A percentile compares a stretch with the other conserved stretches of the same genome.
Conservation (phyloP, 257 asterid genomes). For the Nicotiana benthamiana region DNA sequence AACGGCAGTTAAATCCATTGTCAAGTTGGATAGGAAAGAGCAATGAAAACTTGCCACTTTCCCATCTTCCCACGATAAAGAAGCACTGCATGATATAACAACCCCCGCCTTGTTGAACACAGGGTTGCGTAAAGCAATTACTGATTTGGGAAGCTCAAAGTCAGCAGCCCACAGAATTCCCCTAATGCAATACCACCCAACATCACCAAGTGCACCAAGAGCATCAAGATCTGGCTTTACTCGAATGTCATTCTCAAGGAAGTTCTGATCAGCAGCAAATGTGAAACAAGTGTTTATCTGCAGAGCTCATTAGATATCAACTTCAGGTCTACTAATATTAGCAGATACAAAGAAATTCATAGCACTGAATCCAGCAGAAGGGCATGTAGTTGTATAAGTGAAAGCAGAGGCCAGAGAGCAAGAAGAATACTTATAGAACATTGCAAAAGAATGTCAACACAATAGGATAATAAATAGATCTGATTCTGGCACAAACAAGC, state of each 20-base stretch:
- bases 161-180: constrained; percentile 28
- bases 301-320: not conserved
- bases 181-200: constrained; percentile 35
- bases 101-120: constrained; percentile 32
- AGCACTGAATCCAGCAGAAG: not conserved
- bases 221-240: constrained; percentile 41
- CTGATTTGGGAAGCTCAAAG: constrained; percentile 32
- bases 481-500: not conserved
- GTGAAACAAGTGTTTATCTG: constrained; percentile 29
- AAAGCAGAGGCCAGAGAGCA: not conserved
- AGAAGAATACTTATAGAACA: not conserved
- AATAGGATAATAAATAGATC: not conserved
- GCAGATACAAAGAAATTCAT: not conserved
- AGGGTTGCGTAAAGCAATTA: constrained; percentile 22
- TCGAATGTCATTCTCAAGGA: constrained; percentile 34
- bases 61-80: constrained; percentile 35
- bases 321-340: not conserved
- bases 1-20: constrained; percentile 38
- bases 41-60: constrained; percentile 49
- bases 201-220: constrained; percentile 42
- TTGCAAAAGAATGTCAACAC: not conserved
- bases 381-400: not conserved
- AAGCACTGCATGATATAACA: constrained; percentile 31
- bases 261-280: constrained; percentile 19
- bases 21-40: constrained; percentile 43